Conservation (phyloP, 352 stramenopile species). For the Globisporangium barbulae region DNA sequence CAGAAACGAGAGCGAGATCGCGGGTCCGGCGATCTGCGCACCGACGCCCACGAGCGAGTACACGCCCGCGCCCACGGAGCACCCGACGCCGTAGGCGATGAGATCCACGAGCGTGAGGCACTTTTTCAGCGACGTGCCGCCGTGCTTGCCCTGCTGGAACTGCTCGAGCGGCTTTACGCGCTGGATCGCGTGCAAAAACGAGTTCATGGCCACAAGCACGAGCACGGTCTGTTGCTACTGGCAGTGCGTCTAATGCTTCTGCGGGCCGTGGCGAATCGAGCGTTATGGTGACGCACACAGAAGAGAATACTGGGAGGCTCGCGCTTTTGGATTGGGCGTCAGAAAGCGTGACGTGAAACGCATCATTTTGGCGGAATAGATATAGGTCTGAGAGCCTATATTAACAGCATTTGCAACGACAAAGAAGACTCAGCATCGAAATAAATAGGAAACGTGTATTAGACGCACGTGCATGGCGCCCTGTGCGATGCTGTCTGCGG, state of each 20-base stretch:
- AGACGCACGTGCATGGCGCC: not conserved
- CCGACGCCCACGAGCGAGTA: constrained; percentile 90
- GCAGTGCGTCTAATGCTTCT: not conserved
- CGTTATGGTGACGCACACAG: too few relatives aligned
- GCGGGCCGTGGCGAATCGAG: too few relatives aligned
- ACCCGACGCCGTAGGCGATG: constrained; percentile 89
- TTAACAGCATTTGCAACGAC: constrained; percentile 35
- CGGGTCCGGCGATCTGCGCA: constrained; percentile 80
- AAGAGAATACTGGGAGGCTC: too few relatives aligned
- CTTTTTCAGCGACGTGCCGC: constrained; percentile 41
- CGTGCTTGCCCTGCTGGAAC: constrained; percentile 33
- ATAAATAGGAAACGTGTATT: not conserved
- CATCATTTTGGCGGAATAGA: too few relatives aligned
- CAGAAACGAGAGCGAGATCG: constrained; percentile 90
- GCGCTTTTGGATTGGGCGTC: too few relatives aligned
- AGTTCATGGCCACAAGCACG: constrained; percentile 25
- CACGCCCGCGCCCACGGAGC: constrained; percentile 89
- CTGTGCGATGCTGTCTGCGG: not conserved
- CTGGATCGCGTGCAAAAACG: constrained; percentile 48
- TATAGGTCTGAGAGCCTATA: too few relatives aligned
- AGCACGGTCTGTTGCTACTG: not conserved
- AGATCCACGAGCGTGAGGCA: constrained; percentile 77
- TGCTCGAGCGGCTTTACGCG: constrained; percentile 72
- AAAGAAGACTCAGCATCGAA: not conserved
- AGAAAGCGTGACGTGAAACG: too few relatives aligned